Evolutionary conservation across 2,329 filamentous ascomycete genomes (phyloP).

Genomic region (Aspergillus vadensis): DNA sequence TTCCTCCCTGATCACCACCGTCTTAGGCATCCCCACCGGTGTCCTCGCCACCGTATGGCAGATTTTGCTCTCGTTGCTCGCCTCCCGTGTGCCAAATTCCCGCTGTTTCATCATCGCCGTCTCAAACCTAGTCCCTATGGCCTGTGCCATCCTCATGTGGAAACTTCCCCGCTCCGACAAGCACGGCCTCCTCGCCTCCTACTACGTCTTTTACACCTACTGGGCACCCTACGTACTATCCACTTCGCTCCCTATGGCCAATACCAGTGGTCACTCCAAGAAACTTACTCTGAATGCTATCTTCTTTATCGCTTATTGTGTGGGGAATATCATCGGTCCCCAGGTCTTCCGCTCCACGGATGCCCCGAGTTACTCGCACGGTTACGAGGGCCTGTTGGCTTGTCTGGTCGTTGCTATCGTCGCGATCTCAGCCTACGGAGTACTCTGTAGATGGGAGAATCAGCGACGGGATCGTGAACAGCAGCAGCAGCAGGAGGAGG

Average conservation of each 20-base stretch:
- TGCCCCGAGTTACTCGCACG: constrained; percentile 4
- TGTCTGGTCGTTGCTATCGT: constrained; percentile 7
- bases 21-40: neutral
- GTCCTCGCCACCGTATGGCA: constrained; percentile 3
- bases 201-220: constrained; percentile 13
- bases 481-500: neutral
- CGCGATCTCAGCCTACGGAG: constrained; percentile 2
- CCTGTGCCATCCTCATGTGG: constrained; percentile 7
- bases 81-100: neutral
- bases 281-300: constrained; percentile 8
- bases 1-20: neutral
- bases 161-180: neutral
- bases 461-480: neutral
- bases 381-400: neutral
- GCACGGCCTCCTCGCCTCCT: neutral
- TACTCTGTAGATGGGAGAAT: constrained; percentile 3
- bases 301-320: constrained; percentile 7
- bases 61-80: neutral
- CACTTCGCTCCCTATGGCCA: constrained; percentile 4
- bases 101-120: constrained; percentile 3
- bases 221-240: constrained; percentile 4
- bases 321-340: neutral
- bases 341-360: neutral
- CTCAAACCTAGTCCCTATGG: constrained; percentile 4
- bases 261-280: constrained; percentile 10